Evolutionary conservation across 441 rosid genomes (phyloP).

Genomic region (Sinapis alba): DNA sequence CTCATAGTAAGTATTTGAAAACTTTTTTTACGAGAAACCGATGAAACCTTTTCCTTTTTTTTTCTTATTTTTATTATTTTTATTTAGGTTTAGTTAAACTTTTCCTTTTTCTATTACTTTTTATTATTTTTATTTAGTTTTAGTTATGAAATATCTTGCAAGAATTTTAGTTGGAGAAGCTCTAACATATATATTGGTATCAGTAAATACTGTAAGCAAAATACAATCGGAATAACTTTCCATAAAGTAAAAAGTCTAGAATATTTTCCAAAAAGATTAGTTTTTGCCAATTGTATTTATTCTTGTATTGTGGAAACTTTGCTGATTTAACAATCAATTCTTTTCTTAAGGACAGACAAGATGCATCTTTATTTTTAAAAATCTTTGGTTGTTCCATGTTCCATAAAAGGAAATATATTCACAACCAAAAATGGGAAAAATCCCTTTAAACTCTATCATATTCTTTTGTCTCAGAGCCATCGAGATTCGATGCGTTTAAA

Average conservation of each 20-base stretch:
- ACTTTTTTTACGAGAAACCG: background rate
- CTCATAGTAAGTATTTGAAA: background rate
- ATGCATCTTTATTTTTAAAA: conserved; percentile 28
- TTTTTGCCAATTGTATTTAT: background rate
- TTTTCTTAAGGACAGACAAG: conserved; percentile 37
- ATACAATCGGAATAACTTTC: background rate
- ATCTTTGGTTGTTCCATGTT: conserved; percentile 32
- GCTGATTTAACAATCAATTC: conserved; percentile 33
- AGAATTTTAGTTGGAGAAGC: background rate
- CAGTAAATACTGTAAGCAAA: background rate
- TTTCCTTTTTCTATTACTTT: background rate
- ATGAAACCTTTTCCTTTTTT: background rate
- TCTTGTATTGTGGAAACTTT: conserved; percentile 18
- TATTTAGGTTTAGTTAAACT: background rate
- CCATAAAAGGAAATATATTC: conserved; percentile 44
- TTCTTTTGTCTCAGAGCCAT: conserved; percentile 36
- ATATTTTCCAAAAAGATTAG: background rate
- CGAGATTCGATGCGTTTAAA: conserved; percentile 26
- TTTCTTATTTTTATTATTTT: background rate
- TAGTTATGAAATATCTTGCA: background rate
- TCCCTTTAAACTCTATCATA: conserved; percentile 25
- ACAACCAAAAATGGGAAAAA: conserved; percentile 31
- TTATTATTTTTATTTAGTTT: no score
- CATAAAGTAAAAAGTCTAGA: background rate
- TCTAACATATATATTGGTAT: background rate